Percentiles rank a stretch among this genome's conserved stretches.
Conservation (phyloP, 1,139 yeast species). For the Geotrichum reessii region DNA sequence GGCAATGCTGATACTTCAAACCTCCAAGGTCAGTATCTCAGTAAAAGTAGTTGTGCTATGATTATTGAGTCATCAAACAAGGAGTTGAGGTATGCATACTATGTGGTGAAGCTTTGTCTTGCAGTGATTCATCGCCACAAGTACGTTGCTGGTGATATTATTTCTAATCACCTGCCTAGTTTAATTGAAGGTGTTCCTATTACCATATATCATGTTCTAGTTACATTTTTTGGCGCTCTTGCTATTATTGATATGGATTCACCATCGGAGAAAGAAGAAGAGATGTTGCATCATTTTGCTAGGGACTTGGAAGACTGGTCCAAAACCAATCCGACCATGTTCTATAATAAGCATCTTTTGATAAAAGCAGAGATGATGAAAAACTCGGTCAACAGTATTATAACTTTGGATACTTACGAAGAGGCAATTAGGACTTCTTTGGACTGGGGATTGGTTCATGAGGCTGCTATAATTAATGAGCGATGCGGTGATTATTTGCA, state of each 20-base stretch:
- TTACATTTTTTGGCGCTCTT: slow-evolving; percentile 31
- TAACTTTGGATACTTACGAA: slow-evolving; percentile 44
- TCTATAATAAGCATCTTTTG: slow-evolving; percentile 37
- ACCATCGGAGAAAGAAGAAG: slow-evolving; percentile 22
- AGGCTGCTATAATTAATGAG: slow-evolving; percentile 43
- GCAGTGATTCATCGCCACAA: slow-evolving; percentile 29
- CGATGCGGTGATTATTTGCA: slow-evolving; percentile 47
- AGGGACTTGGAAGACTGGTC: slow-evolving; percentile 38
- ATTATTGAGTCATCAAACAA: slow-evolving; percentile 12
- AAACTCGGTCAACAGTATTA: slow-evolving; percentile 34
- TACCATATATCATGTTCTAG: slow-evolving; percentile 30
- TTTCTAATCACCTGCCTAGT: slow-evolving; percentile 26
- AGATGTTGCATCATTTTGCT: slow-evolving; percentile 25
- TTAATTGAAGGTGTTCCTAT: slow-evolving; percentile 28
- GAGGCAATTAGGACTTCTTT: slow-evolving; percentile 43
- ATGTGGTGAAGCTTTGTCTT: slow-evolving; percentile 25
- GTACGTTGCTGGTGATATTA: slow-evolving; percentile 29
- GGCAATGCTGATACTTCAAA: slow-evolving; percentile 28
- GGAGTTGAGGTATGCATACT: slow-evolving; percentile 29
- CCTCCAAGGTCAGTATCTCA: slow-evolving; percentile 26
- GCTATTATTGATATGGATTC: slow-evolving; percentile 28
- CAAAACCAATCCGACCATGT: slow-evolving; percentile 38
- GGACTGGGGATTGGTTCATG: slow-evolving; percentile 36
- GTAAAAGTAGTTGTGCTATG: slow-evolving; percentile 19
- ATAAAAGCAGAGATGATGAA: slow-evolving; percentile 37